These are phyloP conservation scores for Blastobotrys capitulatus DNA, from an alignment of 1,139 yeast species.

Conservation along the genomic window DNA sequence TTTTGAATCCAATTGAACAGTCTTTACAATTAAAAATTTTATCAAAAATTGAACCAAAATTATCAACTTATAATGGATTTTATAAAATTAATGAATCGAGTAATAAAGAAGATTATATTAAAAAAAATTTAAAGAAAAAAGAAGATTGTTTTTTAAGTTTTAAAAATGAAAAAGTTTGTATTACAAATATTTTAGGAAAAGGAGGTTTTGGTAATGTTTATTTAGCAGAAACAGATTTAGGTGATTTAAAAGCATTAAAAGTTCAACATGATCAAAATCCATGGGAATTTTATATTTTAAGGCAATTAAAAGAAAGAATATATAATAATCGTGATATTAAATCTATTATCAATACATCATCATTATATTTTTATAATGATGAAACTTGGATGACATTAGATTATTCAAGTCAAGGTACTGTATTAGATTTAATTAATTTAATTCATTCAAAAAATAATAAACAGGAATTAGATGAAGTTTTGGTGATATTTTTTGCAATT, in stretches of 20 bases:
- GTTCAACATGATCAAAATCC: constrained; percentile 63
- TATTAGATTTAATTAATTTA: constrained; percentile 62
- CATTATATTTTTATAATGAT: constrained; percentile 56
- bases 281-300: constrained; percentile 78
- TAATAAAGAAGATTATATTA: constrained; percentile 15
- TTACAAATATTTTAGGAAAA: constrained; percentile 61
- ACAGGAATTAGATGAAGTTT: constrained; percentile 48
- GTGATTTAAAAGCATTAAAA: constrained; percentile 57
- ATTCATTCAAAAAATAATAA: constrained; percentile 17
- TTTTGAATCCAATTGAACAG: constrained; percentile 32
- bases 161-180: constrained; percentile 36
- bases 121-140: constrained; percentile 10
- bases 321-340: constrained; percentile 27
- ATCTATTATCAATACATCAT: constrained; percentile 49
- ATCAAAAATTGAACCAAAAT: constrained; percentile 26
- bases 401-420: constrained; percentile 67
- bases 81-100: constrained; percentile 28
- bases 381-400: constrained; percentile 72
- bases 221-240: constrained; percentile 56
- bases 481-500: constrained; percentile 58
- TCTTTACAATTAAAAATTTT: constrained; percentile 26
- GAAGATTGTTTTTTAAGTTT: not conserved
- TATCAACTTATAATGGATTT: constrained; percentile 27
- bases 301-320: constrained; percentile 24
- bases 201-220: constrained; percentile 83